Conservation (phyloP, 768 basidiomycete species). For the Daedaleopsis nitida region DNA sequence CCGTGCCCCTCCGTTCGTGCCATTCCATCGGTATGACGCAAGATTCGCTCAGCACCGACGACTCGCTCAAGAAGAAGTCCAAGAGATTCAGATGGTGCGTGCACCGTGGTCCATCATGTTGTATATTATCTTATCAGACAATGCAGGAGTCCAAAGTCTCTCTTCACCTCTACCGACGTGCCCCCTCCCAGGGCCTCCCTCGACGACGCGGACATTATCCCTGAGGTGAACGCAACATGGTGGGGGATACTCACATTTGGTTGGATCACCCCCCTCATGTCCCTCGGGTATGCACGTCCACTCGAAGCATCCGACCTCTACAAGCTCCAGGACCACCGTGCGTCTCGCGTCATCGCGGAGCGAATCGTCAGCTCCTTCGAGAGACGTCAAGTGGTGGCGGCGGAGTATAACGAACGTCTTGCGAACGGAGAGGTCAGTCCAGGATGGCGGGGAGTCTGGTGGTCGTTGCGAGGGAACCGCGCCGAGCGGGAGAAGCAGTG, state of each 20-base stretch:
- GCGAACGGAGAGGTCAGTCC: slow-evolving; percentile 65
- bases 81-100: slow-evolving; percentile 13
- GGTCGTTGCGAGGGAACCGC: slow-evolving; percentile 57
- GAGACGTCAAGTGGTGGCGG: slow-evolving; percentile 53
- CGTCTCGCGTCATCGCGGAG: slow-evolving; percentile 60
- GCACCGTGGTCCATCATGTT: too few relatives aligned
- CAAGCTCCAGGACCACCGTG: slow-evolving; percentile 66
- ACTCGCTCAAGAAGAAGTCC: slow-evolving; percentile 8
- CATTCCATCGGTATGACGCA: slow-evolving; percentile 17
- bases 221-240: slow-evolving; percentile 65
- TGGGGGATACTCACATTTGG: slow-evolving; percentile 63
- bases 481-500: slow-evolving; percentile 61
- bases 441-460: slow-evolving; percentile 51
- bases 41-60: slow-evolving; percentile 11
- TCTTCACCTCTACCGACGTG: slow-evolving; percentile 29
- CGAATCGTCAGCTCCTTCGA: slow-evolving; percentile 68
- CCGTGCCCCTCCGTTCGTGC: too few relatives aligned
- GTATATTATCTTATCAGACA: background rate
- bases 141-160: slow-evolving; percentile 17
- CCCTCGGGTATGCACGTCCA: slow-evolving; percentile 77
- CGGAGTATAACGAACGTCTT: slow-evolving; percentile 71
- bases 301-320: slow-evolving; percentile 82
- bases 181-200: slow-evolving; percentile 53
- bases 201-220: slow-evolving; percentile 61
- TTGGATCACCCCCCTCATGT: slow-evolving; percentile 76